These are phyloP conservation scores for Lindgomyces ingoldianus DNA, from an alignment of 495 filamentous ascomycete genomes.

Conservation along the genomic window DNA sequence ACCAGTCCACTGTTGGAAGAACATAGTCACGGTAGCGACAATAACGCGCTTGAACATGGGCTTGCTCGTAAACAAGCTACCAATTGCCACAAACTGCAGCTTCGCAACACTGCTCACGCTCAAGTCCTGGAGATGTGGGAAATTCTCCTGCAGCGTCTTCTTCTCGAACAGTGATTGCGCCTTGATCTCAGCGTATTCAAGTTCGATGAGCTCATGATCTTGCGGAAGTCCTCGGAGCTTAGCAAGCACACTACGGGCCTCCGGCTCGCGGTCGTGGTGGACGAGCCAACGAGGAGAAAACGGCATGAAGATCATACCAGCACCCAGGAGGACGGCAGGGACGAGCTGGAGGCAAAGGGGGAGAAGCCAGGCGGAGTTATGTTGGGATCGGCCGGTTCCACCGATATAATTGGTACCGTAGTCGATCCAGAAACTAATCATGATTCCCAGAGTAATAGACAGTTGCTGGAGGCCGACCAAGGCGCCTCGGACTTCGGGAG, in stretches of 20 bases:
- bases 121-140: slow-evolving; percentile 64
- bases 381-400: slow-evolving; percentile 62
- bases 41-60: slow-evolving; percentile 75
- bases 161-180: slow-evolving; percentile 80
- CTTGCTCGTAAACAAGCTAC: slow-evolving; percentile 68
- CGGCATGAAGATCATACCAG: slow-evolving; percentile 79
- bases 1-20: slow-evolving; percentile 78
- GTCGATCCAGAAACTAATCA: slow-evolving; percentile 83
- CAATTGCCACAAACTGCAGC: slow-evolving; percentile 71
- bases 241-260: slow-evolving; percentile 68
- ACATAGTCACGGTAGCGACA: slow-evolving; percentile 70
- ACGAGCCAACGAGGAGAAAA: slow-evolving; percentile 80
- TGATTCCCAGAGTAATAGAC: slow-evolving; percentile 80
- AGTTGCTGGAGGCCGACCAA: slow-evolving; percentile 78
- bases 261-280: slow-evolving; percentile 70
- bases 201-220: slow-evolving; percentile 66
- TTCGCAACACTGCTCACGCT: slow-evolving; percentile 63
- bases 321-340: slow-evolving; percentile 44
- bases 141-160: slow-evolving; percentile 67
- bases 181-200: slow-evolving; percentile 82
- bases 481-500: slow-evolving; percentile 65
- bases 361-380: slow-evolving; percentile 54
- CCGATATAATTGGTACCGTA: slow-evolving; percentile 73
- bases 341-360: slow-evolving; percentile 45
- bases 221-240: slow-evolving; percentile 60